Evolutionary conservation across 2,329 filamentous ascomycete genomes (phyloP).

Genomic region (Penicillium palitans): DNA sequence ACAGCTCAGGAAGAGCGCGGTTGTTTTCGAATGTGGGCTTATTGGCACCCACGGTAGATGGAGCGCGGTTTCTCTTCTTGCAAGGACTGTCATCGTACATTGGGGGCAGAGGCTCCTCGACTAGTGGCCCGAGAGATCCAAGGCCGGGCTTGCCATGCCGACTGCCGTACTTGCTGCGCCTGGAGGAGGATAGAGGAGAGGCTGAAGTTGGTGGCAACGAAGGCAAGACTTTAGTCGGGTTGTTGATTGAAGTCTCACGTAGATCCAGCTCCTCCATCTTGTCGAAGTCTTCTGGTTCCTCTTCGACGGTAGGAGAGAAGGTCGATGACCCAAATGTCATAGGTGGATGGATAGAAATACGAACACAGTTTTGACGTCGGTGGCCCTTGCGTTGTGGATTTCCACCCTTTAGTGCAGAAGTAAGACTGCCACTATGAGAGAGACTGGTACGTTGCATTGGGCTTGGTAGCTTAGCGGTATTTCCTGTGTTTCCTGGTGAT

Average conservation of each 20-base stretch:
- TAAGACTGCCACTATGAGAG: slow-evolving; percentile 25
- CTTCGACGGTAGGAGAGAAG: slow-evolving; percentile 37
- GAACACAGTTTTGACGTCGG: slow-evolving; percentile 46
- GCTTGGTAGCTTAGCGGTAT: slow-evolving; percentile 20
- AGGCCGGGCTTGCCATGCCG: slow-evolving; percentile 21
- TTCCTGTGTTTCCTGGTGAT: slow-evolving; percentile 21
- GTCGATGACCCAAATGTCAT: slow-evolving; percentile 36
- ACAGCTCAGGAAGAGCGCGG: slow-evolving; percentile 26
- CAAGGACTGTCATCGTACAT: slow-evolving; percentile 22
- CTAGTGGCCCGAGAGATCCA: slow-evolving; percentile 23
- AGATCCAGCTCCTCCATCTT: slow-evolving; percentile 33
- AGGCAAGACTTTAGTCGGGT: slow-evolving; percentile 12
- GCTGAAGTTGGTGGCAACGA: slow-evolving; percentile 13
- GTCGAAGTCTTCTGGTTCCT: slow-evolving; percentile 40
- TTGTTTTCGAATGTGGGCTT: slow-evolving; percentile 20
- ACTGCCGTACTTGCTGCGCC: slow-evolving; percentile 21
- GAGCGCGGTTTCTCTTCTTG: slow-evolving; percentile 28
- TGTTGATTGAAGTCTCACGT: slow-evolving; percentile 26
- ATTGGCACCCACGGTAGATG: slow-evolving; percentile 16
- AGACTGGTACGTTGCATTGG: slow-evolving; percentile 25
- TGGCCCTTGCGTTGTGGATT: slow-evolving; percentile 42
- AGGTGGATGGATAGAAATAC: slow-evolving; percentile 42
- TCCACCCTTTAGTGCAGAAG: slow-evolving; percentile 37
- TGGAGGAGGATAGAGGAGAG: slow-evolving; percentile 15
- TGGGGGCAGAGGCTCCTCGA: slow-evolving; percentile 21